Base-by-base conservation (phyloP, 805 yeast species). In the Candida dendrica region DNA sequence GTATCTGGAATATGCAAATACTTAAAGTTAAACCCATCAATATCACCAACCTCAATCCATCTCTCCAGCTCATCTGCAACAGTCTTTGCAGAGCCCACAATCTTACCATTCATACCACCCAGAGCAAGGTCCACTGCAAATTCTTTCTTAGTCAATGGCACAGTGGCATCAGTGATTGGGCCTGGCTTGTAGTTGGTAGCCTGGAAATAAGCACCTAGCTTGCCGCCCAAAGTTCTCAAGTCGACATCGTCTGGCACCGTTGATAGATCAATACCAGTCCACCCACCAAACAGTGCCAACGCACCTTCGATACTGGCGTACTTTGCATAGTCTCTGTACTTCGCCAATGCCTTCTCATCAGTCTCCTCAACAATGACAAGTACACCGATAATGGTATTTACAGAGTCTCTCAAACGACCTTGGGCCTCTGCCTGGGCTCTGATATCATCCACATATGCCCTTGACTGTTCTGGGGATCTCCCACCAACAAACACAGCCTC, bases 21-120 rank as follows among this genome's bases (percentile, higher is more conserved):
- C 3, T 68, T 63, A 34, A 69, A 55, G 42, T 69, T 69, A 48
- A 70, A 69, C 1, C 74, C 74, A 46, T 70, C 74, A 15, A 69
- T 61, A 42, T 63, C 70, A 8, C 69, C 57, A 6, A 59, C 47
- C 10, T 60, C 65, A 15, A 66, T 66, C 69, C 71, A 69, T 37
- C 57, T 42, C 44, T 68, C 69, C 32, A 69, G 57, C 37, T 63
- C 61, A 44, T 69, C 68, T 2, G 71, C 72, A 17, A 70, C 71
- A 27, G 59, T 62, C 37, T 52, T 42, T 2, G 70, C 55, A 19
- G 67, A 59, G 4, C 74, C 74, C 30, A 47, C 47, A 15, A 51
- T 36, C 24, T 47, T 41, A 3, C 66, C 58, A 7, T 66, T 66
- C 39, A 56, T 52, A 9, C 69, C 69, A 24, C 56, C 56, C 10